Conservation (phyloP, 148 eudicot genomes). For the Rhododendron mucronatum region DNA sequence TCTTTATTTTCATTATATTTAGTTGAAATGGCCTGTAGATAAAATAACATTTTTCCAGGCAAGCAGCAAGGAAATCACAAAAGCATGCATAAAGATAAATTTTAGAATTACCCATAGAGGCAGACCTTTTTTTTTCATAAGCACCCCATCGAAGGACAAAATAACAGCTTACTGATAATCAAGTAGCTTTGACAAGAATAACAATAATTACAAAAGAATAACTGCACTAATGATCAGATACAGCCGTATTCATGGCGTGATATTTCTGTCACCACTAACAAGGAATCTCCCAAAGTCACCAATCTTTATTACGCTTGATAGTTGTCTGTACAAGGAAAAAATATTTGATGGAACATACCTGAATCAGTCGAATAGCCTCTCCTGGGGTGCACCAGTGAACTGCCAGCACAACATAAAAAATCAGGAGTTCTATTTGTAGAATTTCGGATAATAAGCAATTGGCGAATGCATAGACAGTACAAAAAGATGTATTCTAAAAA, state of each 20-base stretch:
- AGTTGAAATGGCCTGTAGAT: not conserved
- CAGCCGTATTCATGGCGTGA: not conserved
- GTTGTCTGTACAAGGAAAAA: not conserved
- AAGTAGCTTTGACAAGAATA: not conserved
- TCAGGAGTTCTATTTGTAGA: not conserved
- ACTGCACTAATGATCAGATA: not conserved
- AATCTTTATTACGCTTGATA: not conserved
- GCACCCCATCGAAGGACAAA: not conserved
- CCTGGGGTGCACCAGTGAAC: conserved; percentile 35
- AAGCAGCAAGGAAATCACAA: not conserved
- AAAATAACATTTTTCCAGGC: not conserved
- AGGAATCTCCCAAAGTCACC: not conserved
- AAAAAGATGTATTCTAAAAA: not conserved
- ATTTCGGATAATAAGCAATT: not conserved
- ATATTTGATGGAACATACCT: conserved; percentile 28
- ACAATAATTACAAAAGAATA: not conserved
- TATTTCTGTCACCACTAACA: not conserved
- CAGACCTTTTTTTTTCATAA: not conserved
- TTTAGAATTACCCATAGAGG: not conserved
- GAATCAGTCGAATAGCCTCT: conserved; percentile 55
- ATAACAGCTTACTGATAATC: not conserved
- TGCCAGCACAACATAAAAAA: conserved; percentile 18
- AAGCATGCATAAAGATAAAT: not conserved
- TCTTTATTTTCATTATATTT: not conserved
- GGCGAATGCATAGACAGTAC: not conserved